Base-by-base conservation (phyloP, 805 yeast species). In the Lipomyces sp. region DNA sequence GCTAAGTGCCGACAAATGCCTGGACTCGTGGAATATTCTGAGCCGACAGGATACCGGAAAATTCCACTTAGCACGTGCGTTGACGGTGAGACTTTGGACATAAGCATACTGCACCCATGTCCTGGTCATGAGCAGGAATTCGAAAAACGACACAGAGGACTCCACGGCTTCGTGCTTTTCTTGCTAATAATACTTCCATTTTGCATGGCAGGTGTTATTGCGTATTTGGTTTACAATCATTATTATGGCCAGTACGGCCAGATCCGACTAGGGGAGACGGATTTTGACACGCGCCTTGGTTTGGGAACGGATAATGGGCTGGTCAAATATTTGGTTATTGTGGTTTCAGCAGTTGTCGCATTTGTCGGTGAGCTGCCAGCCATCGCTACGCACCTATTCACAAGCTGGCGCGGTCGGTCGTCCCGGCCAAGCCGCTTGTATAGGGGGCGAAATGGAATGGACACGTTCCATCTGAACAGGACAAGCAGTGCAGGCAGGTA, bases 11-110 rank as follows among this genome's bases (percentile, higher is more conserved):
- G 73, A 15, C 81, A 80, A 63, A 80, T 82, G 64, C 80, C 85
- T 2, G 82, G 82, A 54, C 82, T 83, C 0, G 80, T 87, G 68
- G 92, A 90, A 75, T 93, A 86, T 76, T 90, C 87, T 82, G 88
- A 88, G 71, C 92, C 97, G 15, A 92, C 98, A 0, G 99, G 98
- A 0, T 95, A 95, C 77, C 86, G 99, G 76, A 87, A 86, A 73
- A 84, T 93, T 34, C 95, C 97, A 0, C 76, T 90, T 64, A 88
- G 95, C 11, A 90, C 97, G 0, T 95, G 99, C 80, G 83, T 80
- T 55, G 96, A 92, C 30, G 98, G 98, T 2, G 77, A 85, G 63
- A 81, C 83, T 64, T 83, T 90, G 61, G 98, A 90, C 74, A 81
- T 84, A 50, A 84, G 87, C 76, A 82, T 80, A 24, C 82, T 89